These are phyloP conservation scores for Spergularia marina DNA, from an alignment of 148 eudicot species.

Conservation along the genomic window DNA sequence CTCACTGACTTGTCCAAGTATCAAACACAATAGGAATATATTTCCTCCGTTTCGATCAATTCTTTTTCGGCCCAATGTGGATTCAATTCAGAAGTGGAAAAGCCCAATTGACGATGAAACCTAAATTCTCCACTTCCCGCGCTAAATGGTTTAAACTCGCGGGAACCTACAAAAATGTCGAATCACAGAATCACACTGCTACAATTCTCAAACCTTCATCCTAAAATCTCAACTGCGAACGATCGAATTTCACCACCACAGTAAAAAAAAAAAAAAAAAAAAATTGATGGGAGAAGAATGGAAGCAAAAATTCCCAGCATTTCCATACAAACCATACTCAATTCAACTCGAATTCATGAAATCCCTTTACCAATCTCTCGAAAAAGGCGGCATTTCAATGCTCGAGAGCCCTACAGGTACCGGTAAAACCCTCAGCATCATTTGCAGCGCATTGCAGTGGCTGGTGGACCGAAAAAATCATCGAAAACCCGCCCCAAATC, in stretches of 20 bases:
- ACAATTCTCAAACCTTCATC: background rate
- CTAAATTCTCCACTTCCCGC: constrained; percentile 1
- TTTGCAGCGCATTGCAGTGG: constrained; percentile 95
- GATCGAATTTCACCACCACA: background rate
- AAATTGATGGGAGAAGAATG: constrained; percentile 27
- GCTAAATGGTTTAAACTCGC: background rate
- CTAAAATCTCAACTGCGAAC: background rate
- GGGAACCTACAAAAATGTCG: constrained; percentile 15
- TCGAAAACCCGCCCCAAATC: constrained; percentile 3
- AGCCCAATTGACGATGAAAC: too few species aligned
- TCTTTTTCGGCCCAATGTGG: background rate
- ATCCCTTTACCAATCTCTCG: constrained; percentile 65
- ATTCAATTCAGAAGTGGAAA: background rate
- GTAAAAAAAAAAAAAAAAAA: background rate
- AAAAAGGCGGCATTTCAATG: constrained; percentile 87
- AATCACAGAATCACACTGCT: background rate
- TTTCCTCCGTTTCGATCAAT: too few species aligned
- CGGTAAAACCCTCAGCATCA: constrained; percentile 91
- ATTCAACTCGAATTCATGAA: constrained; percentile 91
- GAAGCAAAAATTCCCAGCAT: constrained; percentile 66
- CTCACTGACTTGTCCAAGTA: too few species aligned
- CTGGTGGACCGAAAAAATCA: constrained; percentile 54
- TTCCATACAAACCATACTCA: constrained; percentile 86
- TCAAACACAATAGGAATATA: too few species aligned
- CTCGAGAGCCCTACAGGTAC: constrained; percentile 99